A percentile compares a stretch with the other conserved stretches of the same genome.
phyloP scores from a whole-genome alignment of 331 rosid genomes.

The Malus hybrid region DNA sequence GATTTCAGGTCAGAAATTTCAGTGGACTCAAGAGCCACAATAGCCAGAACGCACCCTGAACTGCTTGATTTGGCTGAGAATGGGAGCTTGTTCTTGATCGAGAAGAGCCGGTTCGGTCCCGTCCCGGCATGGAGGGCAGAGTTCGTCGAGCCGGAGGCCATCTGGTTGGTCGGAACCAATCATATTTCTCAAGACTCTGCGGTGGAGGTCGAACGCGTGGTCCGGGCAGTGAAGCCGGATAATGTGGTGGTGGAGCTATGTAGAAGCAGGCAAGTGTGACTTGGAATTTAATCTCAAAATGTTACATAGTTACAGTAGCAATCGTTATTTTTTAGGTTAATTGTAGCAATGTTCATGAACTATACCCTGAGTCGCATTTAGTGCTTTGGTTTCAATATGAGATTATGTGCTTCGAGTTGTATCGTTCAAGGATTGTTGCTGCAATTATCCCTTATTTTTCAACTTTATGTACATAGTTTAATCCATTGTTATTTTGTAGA shows the following conservation, averaged over 20 bases:
- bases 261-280: slow-evolving; percentile 74
- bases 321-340: not conserved
- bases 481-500: too few species aligned
- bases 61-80: slow-evolving; percentile 69
- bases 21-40: slow-evolving; percentile 45
- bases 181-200: slow-evolving; percentile 66
- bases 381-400: too few species aligned
- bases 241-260: slow-evolving; percentile 86
- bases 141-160: slow-evolving; percentile 70
- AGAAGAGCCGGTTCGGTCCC: slow-evolving; percentile 67
- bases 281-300: not conserved
- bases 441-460: too few species aligned
- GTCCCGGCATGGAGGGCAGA: slow-evolving; percentile 72
- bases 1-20: slow-evolving; percentile 56
- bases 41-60: slow-evolving; percentile 59
- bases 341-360: too few species aligned
- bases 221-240: slow-evolving; percentile 59
- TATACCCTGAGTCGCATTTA: too few species aligned
- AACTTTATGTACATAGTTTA: too few species aligned
- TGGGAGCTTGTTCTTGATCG: slow-evolving; percentile 70
- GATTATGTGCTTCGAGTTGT: too few species aligned
- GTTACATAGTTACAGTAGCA: not conserved
- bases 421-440: too few species aligned
- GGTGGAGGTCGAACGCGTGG: slow-evolving; percentile 64
- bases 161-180: slow-evolving; percentile 69